Evolutionary conservation across 2,329 filamentous ascomycete species (phyloP).

Genomic region (Penicillium rolfsii): DNA sequence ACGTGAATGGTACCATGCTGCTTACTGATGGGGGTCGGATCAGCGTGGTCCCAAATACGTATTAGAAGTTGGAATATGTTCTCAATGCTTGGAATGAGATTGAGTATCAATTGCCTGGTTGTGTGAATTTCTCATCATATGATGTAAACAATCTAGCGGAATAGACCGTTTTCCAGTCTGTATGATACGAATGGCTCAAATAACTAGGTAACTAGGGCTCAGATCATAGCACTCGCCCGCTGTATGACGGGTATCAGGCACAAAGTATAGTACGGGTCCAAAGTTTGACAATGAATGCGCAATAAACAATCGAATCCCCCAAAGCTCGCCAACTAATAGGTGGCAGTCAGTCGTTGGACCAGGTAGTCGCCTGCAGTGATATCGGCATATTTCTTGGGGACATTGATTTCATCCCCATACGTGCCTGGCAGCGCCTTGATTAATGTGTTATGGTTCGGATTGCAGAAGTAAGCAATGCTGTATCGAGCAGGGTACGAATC

Average conservation of each 20-base stretch:
- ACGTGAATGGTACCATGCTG: constrained; percentile 66
- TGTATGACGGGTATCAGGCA: not conserved
- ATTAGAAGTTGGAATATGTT: constrained; percentile 40
- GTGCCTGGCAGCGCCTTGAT: constrained; percentile 85
- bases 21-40: constrained; percentile 67
- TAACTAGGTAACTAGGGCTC: not conserved
- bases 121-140: not conserved
- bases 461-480: constrained; percentile 91
- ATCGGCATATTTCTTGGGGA: constrained; percentile 75
- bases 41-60: constrained; percentile 58
- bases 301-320: not conserved
- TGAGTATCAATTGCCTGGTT: not conserved
- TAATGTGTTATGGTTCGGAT: constrained; percentile 73
- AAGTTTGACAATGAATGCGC: not conserved
- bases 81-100: not conserved
- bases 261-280: not conserved
- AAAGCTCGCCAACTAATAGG: constrained; percentile 52
- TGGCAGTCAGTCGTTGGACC: constrained; percentile 74
- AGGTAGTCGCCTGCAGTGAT: constrained; percentile 83
- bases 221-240: not conserved
- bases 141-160: not conserved
- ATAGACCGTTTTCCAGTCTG: not conserved
- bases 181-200: not conserved
- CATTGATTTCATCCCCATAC: constrained; percentile 58
- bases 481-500: constrained; percentile 73